Evolutionary conservation across 2,329 filamentous ascomycete species (phyloP).

Genomic region (Aspergillus terreus): DNA sequence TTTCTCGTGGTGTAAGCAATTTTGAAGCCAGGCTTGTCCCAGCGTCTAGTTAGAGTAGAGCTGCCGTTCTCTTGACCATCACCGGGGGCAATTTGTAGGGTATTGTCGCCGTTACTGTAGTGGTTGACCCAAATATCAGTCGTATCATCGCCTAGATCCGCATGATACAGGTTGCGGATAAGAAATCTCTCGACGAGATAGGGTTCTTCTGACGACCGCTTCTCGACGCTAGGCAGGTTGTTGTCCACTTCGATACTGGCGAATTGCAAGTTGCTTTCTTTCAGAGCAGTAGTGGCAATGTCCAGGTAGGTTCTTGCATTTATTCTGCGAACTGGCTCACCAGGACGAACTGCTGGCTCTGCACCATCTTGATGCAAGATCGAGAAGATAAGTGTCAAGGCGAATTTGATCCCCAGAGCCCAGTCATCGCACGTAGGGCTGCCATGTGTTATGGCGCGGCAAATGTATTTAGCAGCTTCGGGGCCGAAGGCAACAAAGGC

Average conservation of each 20-base stretch:
- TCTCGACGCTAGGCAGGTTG: background rate
- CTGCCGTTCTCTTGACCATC: background rate
- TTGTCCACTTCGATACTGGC: conserved; percentile 1
- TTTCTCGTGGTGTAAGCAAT: background rate
- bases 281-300: background rate
- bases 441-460: background rate
- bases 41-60: background rate
- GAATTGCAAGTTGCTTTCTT: background rate
- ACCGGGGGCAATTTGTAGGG: background rate
- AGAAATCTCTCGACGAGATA: conserved; percentile 1
- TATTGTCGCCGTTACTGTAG: background rate
- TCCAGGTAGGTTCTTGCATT: background rate
- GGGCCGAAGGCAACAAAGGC: background rate
- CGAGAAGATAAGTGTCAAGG: background rate
- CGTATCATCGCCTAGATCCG: background rate
- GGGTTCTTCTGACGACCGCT: background rate
- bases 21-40: background rate
- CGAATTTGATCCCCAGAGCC: background rate
- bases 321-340: background rate
- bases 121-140: conserved; percentile 1
- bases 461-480: background rate
- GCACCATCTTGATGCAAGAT: background rate
- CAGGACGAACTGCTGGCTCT: background rate
- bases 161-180: background rate
- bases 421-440: background rate